Conservation (phyloP, 148 eudicot genomes). For the Polygonum maritimum region DNA sequence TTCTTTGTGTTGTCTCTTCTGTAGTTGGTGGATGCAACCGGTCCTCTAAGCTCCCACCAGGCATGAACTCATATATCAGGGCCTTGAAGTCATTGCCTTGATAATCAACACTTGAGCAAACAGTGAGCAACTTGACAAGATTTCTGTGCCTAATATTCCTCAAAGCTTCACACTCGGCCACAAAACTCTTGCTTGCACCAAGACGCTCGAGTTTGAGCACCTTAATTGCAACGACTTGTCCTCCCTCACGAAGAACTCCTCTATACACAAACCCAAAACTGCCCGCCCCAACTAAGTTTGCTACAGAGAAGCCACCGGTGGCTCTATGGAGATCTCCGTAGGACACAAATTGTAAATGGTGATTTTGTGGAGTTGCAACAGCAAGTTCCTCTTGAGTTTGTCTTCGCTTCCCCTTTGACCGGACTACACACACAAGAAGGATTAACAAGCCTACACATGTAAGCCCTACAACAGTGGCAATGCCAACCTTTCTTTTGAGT, state of each 20-base stretch:
- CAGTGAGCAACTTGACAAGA: background rate
- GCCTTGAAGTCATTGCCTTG: constrained; percentile 10
- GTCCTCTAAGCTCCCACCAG: background rate
- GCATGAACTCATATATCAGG: constrained; percentile 7
- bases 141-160: background rate
- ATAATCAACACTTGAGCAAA: constrained; percentile 5
- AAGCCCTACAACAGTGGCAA: background rate
- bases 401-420: background rate
- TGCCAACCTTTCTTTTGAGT: background rate
- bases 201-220: background rate
- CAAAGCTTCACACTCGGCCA: background rate
- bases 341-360: constrained; percentile 5
- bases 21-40: background rate
- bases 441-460: background rate
- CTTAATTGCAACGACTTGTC: constrained; percentile 1
- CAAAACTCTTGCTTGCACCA: background rate
- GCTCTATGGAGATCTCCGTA: constrained; percentile 12
- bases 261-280: background rate
- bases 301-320: constrained; percentile 11
- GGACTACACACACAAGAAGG: background rate
- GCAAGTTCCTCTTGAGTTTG: background rate
- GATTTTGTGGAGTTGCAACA: background rate
- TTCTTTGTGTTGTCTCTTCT: background rate
- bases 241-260: background rate
- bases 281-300: constrained; percentile 1